Evolutionary conservation across 805 yeast genomes (phyloP).

Genomic region (Torulaspora gathmanii): DNA sequence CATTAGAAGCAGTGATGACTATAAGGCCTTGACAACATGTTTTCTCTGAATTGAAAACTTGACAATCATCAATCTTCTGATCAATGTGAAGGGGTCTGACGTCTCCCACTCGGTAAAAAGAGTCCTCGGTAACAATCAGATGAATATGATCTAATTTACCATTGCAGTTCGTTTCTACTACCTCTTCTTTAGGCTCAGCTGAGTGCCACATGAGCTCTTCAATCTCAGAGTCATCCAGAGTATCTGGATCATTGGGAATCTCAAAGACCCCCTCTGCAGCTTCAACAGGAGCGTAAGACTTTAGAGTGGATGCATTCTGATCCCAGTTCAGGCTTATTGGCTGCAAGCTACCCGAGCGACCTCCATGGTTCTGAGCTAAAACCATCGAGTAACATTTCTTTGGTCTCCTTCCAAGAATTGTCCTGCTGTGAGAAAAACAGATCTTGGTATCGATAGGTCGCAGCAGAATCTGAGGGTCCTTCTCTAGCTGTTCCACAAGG

Average conservation of each 20-base stretch:
- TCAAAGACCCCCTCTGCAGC: conserved; percentile 10
- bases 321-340: background rate
- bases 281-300: conserved; percentile 8
- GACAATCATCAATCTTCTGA: conserved; percentile 22
- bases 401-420: conserved; percentile 9
- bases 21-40: conserved; percentile 9
- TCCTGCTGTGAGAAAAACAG: conserved; percentile 3
- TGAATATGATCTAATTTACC: conserved; percentile 1
- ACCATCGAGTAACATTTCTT: conserved; percentile 6
- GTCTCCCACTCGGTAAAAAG: conserved; percentile 17
- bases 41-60: conserved; percentile 8
- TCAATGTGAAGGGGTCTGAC: conserved; percentile 8
- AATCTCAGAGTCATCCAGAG: conserved; percentile 30
- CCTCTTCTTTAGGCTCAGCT: background rate
- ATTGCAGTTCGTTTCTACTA: background rate
- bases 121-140: conserved; percentile 16
- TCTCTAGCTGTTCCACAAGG: background rate
- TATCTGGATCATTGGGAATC: conserved; percentile 23
- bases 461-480: background rate
- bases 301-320: background rate
- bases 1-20: conserved; percentile 17
- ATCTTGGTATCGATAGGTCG: background rate
- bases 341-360: background rate
- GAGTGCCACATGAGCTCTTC: conserved; percentile 17
- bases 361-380: background rate